Evolutionary conservation across 2,329 filamentous ascomycete species (phyloP).

Genomic region (Xylaria sp.): DNA sequence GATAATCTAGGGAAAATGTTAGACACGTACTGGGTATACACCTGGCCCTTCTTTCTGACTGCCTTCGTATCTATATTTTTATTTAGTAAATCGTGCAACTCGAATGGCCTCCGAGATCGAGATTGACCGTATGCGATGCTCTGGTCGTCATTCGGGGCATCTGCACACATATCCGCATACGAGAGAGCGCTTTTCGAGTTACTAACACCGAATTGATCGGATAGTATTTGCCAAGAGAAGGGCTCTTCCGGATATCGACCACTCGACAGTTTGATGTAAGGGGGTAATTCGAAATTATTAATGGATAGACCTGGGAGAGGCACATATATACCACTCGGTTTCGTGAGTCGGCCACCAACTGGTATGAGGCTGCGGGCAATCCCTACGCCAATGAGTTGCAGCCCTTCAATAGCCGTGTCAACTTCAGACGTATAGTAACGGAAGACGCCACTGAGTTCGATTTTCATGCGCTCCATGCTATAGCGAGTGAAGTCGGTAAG

Average conservation of each 20-base stretch:
- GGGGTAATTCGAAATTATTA: neutral
- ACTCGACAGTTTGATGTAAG: constrained; percentile 1
- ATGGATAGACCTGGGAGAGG: neutral
- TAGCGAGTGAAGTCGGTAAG: neutral
- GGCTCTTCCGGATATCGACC: neutral
- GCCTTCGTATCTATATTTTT: neutral
- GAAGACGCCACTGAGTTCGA: neutral
- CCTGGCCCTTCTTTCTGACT: neutral
- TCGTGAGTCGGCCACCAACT: neutral
- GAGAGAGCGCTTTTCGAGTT: neutral
- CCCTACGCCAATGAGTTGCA: neutral
- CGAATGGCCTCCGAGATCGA: neutral
- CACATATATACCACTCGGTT: neutral
- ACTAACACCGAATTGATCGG: neutral
- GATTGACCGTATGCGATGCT: neutral
- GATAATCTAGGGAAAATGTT: neutral
- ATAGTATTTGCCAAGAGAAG: constrained; percentile 1
- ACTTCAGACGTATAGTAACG: neutral
- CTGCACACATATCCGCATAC: neutral
- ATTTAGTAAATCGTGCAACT: neutral
- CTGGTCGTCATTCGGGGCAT: neutral
- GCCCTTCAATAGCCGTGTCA: neutral
- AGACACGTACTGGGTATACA: neutral
- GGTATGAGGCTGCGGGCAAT: neutral
- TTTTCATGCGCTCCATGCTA: neutral